These are phyloP conservation scores for Besnoitia besnoiti DNA, from an alignment of 169 alveolate species.

Conservation along the genomic window DNA sequence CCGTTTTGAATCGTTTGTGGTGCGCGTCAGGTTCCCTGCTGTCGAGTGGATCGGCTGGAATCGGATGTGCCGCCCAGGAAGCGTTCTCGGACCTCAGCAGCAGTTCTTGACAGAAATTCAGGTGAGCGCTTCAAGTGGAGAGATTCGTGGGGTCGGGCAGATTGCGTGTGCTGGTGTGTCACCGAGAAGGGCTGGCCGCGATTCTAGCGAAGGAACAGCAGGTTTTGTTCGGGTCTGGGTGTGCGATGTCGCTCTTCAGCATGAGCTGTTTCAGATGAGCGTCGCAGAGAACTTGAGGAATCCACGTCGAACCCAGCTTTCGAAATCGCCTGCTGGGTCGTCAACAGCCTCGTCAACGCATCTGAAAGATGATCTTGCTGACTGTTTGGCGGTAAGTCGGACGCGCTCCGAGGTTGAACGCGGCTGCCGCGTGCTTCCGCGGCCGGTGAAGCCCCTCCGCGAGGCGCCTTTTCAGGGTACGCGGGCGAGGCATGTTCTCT, in stretches of 20 bases:
- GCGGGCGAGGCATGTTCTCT: too few species aligned
- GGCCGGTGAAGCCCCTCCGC: too few species aligned
- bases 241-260: neutral
- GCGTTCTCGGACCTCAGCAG: constrained; percentile 95
- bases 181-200: too few species aligned
- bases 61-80: constrained; percentile 93
- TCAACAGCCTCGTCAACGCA: neutral
- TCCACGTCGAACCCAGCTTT: neutral
- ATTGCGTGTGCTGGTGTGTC: too few species aligned
- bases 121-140: constrained; percentile 25
- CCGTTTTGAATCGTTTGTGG: neutral
- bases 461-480: too few species aligned
- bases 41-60: constrained; percentile 90
- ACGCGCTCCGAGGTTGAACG: neutral
- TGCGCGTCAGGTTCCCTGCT: constrained; percentile 83
- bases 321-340: neutral
- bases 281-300: neutral
- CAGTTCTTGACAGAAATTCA: constrained; percentile 73
- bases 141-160: too few species aligned
- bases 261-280: constrained; percentile 40
- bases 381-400: constrained; percentile 20
- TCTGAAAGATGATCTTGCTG: constrained; percentile 6
- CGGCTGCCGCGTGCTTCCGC: too few species aligned
- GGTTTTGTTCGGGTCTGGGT: too few species aligned
- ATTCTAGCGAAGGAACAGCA: too few species aligned